Evolutionary conservation across 495 filamentous ascomycete genomes (phyloP).

Genomic region (Aspergillus sclerotiicarbonarius): DNA sequence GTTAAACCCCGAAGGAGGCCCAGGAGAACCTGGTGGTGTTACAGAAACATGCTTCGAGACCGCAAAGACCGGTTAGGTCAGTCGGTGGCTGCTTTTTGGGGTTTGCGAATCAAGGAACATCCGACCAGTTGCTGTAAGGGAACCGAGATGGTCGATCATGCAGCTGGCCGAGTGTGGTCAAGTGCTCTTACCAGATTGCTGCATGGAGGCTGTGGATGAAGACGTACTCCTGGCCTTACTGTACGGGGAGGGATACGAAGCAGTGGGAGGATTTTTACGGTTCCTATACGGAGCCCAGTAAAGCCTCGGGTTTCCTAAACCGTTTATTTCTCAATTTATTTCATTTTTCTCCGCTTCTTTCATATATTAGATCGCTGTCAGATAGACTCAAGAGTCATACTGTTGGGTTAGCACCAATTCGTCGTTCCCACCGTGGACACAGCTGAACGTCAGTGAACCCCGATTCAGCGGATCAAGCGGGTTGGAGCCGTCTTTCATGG

Average conservation of each 20-base stretch:
- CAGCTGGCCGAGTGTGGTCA: conserved; percentile 11
- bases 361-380: too few relatives aligned
- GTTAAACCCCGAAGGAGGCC: not conserved
- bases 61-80: not conserved
- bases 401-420: too few relatives aligned
- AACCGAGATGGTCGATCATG: conserved; percentile 14
- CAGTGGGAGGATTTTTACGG: not conserved
- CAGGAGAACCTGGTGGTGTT: not conserved
- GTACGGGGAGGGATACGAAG: not conserved
- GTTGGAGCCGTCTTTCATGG: conserved; percentile 12
- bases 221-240: not conserved
- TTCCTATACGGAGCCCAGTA: not conserved
- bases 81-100: conserved; percentile 1
- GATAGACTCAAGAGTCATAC: too few relatives aligned
- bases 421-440: too few relatives aligned
- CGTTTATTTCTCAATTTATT: not conserved
- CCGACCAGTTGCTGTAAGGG: conserved; percentile 1
- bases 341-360: too few relatives aligned
- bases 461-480: conserved; percentile 13
- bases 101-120: not conserved
- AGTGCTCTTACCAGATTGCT: not conserved
- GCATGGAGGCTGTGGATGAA: not conserved
- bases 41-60: not conserved
- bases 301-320: not conserved
- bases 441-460: not conserved